Conservation (phyloP, 2,329 filamentous ascomycete species). For the Colletotrichum spaethianum region DNA sequence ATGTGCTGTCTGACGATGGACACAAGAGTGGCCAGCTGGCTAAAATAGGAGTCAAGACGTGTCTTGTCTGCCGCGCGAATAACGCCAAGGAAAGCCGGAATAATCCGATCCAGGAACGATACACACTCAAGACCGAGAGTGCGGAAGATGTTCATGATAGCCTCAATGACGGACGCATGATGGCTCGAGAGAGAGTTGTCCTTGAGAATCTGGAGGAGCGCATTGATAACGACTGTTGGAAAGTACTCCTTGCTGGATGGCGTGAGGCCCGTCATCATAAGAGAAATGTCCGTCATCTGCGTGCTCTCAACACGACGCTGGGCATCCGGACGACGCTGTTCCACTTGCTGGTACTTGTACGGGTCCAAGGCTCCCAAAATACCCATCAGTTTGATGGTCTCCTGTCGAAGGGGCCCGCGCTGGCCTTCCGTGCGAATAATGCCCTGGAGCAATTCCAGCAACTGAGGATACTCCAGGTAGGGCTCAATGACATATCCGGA, state of each 20-base stretch:
- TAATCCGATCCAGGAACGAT: slow-evolving; percentile 92
- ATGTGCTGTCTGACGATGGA: slow-evolving; percentile 98
- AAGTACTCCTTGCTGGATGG: slow-evolving; percentile 99
- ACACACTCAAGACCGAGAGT: slow-evolving; percentile 97
- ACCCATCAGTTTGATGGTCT: slow-evolving; percentile 97
- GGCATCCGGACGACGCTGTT: slow-evolving; percentile 88
- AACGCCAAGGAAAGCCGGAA: slow-evolving; percentile 92
- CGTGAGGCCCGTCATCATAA: slow-evolving; percentile 98
- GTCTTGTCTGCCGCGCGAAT: slow-evolving; percentile 85
- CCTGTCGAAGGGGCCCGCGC: slow-evolving; percentile 86
- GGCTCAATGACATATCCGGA: slow-evolving; percentile 98
- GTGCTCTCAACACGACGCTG: slow-evolving; percentile 76
- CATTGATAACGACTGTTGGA: slow-evolving; percentile 97
- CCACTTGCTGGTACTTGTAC: slow-evolving; percentile 95
- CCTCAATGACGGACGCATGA: slow-evolving; percentile 94
- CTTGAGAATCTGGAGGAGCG: slow-evolving; percentile 90
- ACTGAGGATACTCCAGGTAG: slow-evolving; percentile 93
- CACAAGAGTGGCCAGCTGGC: slow-evolving; percentile 92
- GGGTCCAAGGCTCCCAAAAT: slow-evolving; percentile 95
- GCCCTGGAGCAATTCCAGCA: slow-evolving; percentile 91
- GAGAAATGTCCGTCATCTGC: slow-evolving; percentile 89
- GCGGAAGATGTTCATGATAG: slow-evolving; percentile 98
- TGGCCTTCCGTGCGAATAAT: slow-evolving; percentile 94
- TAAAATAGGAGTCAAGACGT: slow-evolving; percentile 95
- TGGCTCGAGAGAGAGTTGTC: slow-evolving; percentile 92